Conservation (phyloP, 2,329 filamentous ascomycete species). For the Berkeleyomyces basicola region DNA sequence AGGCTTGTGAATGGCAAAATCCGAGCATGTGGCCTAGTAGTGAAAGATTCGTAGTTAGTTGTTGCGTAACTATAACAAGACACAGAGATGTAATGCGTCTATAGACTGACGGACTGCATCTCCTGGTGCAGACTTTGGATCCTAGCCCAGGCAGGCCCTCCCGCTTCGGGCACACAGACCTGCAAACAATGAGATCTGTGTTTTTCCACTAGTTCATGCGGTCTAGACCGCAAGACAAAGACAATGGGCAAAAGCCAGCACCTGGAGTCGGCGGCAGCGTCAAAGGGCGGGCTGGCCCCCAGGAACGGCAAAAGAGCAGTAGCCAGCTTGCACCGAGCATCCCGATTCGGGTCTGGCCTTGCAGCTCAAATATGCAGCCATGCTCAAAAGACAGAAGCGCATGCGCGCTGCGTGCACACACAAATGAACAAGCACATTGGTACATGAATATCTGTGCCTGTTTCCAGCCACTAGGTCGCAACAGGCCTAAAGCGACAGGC, state of each 20-base stretch:
- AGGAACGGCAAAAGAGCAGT: not conserved
- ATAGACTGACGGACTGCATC: too few species aligned
- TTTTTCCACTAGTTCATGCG: not conserved
- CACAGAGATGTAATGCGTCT: too few species aligned
- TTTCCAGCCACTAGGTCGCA: not conserved
- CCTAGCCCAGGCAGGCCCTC: not conserved
- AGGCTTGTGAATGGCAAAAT: not conserved
- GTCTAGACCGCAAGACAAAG: slow-evolving; percentile 2
- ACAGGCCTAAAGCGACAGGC: not conserved
- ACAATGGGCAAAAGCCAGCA: not conserved
- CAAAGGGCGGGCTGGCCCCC: not conserved
- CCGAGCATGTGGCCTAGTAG: too few species aligned
- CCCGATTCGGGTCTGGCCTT: not conserved
- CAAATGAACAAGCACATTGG: not conserved
- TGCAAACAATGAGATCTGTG: not conserved
- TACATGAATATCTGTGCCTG: not conserved
- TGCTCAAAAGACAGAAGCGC: not conserved
- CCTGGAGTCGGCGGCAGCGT: not conserved
- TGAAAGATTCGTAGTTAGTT: too few species aligned
- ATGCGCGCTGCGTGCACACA: not conserved
- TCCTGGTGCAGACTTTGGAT: not conserved
- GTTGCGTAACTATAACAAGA: too few species aligned
- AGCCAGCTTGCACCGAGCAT: not conserved
- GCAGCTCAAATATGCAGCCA: not conserved
- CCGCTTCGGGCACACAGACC: not conserved